A percentile compares a stretch with the other conserved stretches of the same genome.
Evolutionary conservation across 768 basidiomycete species (phyloP).

Genomic region (Hericium erinaceus): DNA sequence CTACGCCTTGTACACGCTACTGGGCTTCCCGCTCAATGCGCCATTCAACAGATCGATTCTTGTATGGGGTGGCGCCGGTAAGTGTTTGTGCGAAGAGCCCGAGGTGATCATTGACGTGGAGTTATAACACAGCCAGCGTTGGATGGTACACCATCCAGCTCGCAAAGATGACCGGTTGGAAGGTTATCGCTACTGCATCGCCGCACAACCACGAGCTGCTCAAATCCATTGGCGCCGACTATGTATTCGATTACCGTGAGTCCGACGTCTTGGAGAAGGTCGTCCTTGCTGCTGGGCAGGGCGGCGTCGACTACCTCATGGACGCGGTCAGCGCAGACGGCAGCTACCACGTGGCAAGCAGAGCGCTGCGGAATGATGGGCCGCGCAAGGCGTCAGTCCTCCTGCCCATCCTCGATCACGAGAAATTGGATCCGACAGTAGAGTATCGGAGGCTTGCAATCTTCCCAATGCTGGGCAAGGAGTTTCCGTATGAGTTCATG

Average conservation of each 20-base stretch:
- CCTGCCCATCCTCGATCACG: neutral
- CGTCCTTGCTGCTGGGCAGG: neutral
- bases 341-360: neutral
- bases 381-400: neutral
- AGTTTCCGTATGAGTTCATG: neutral
- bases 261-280: slow-evolving; percentile 1
- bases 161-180: slow-evolving; percentile 21
- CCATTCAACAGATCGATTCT: neutral
- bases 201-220: slow-evolving; percentile 26
- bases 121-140: slow-evolving; percentile 9
- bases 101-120: slow-evolving; percentile 18
- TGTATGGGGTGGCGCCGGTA: neutral
- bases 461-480: neutral
- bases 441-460: neutral
- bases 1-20: neutral
- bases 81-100: neutral
- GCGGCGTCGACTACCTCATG: neutral
- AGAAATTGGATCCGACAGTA: neutral
- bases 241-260: slow-evolving; percentile 20
- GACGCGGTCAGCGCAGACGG: neutral
- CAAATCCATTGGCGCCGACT: slow-evolving; percentile 27
- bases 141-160: slow-evolving; percentile 24
- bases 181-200: slow-evolving; percentile 26
- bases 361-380: neutral
- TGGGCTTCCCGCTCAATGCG: neutral